A percentile compares a stretch with the other conserved stretches of the same genome.
These are phyloP conservation scores for Malassezia psittaci DNA, from an alignment of 1,284 basidiomycete species.

Conservation along the genomic window DNA sequence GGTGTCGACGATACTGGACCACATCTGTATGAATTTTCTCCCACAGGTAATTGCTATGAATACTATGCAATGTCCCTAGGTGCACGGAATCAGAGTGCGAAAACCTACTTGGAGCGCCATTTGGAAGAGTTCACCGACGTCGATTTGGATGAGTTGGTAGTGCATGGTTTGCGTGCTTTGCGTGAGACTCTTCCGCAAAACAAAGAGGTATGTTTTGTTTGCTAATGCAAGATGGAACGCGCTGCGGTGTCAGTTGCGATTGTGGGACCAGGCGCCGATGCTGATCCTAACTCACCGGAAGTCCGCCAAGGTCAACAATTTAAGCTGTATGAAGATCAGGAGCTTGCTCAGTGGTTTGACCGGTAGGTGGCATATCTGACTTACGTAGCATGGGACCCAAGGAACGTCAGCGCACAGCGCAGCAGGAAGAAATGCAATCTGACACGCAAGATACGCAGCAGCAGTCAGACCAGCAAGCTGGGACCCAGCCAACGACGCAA, in stretches of 20 bases:
- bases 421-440: neutral
- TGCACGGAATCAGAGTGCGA: constrained; percentile 90
- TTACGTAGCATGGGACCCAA: constrained; percentile 3
- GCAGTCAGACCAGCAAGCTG: neutral
- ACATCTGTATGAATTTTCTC: constrained; percentile 95
- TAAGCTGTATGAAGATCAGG: constrained; percentile 38
- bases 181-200: constrained; percentile 45
- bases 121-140: constrained; percentile 62
- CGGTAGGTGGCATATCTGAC: neutral
- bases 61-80: constrained; percentile 98
- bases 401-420: constrained; percentile 13
- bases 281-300: constrained; percentile 26
- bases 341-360: constrained; percentile 34
- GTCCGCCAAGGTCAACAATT: constrained; percentile 37
- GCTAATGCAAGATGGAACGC: constrained; percentile 24
- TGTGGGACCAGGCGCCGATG: constrained; percentile 45
- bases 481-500: neutral
- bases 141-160: constrained; percentile 28
- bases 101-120: constrained; percentile 94
- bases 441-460: neutral
- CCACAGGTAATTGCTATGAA: constrained; percentile 92
- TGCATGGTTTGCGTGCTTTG: constrained; percentile 41
- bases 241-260: constrained; percentile 37
- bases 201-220: constrained; percentile 23
- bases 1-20: constrained; percentile 89